Base-by-base conservation (phyloP, 1,139 yeast species). In the Sporopachydermia cereana region DNA sequence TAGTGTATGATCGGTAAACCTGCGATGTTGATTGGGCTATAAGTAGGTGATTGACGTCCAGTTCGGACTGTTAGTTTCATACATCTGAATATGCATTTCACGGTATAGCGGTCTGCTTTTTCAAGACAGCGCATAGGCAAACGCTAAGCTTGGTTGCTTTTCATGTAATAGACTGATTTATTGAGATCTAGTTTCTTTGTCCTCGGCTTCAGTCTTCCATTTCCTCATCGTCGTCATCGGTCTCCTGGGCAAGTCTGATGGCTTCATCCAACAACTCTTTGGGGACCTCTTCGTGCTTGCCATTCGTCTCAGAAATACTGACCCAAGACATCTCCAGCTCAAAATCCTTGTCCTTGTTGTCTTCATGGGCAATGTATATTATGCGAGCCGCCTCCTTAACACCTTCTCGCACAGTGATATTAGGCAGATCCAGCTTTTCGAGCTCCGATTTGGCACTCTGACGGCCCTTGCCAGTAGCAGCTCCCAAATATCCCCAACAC, bases 381-480 rank as follows among this genome's bases (percentile, higher is more conserved):
- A 93, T 88, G 61, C 80, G 82, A 17, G 97, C 97, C 25, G 97
- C 98, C 57, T 83, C 82, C 57, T 84, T 88, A 44, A 91, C 83
- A 2, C 95, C 98, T 24, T 89, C 95, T 53, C 67, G 74, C 7
- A 80, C 84, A 2, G 81, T 68, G 53, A 93, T 67, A 51, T 73
- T 75, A 46, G 78, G 82, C 51, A 78, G 69, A 53, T 88, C 84
- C 55, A 93, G 71, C 63, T 91, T 93, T 64, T 93, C 99, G 56
- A 93, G 74, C 65, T 93, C 98, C 20, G 91, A 84, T 65, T 88
- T 89, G 48, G 98, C 98, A 23, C 86, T 77, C 65, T 91, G 98
- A 63, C 97, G 79, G 42, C 98, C 98, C 63, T 91, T 93, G 50
- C 99, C 99, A 3, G 96, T 79, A 30, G 98, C 98, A 44, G 96